Percentiles rank a stretch among this genome's conserved stretches.
These are phyloP conservation scores for Hypoxylon sp. DNA, from an alignment of 2,329 filamentous ascomycete genomes.

Conservation along the genomic window DNA sequence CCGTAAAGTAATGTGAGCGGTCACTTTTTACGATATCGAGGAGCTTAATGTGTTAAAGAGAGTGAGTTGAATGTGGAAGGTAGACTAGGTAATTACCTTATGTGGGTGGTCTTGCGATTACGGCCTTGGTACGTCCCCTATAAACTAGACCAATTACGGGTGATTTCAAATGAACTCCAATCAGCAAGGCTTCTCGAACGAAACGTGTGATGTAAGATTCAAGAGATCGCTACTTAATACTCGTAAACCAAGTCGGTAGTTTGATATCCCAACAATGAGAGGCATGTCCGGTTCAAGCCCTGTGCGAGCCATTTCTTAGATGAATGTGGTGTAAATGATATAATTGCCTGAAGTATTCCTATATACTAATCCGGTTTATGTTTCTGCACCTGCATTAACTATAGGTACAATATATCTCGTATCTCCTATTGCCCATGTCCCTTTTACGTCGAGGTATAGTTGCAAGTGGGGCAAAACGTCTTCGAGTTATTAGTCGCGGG, in stretches of 20 bases:
- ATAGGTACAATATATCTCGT: background rate
- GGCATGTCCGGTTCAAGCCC: background rate
- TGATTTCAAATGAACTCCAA: background rate
- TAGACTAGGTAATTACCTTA: background rate
- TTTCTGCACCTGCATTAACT: background rate
- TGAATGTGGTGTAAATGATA: background rate
- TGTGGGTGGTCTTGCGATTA: background rate
- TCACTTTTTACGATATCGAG: background rate
- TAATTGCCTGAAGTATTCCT: background rate
- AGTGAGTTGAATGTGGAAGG: background rate
- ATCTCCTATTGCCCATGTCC: background rate
- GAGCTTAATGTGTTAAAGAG: background rate
- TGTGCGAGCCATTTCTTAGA: background rate
- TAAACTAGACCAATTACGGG: slow-evolving; percentile 8
- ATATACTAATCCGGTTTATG: background rate
- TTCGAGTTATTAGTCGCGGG: slow-evolving; percentile 56
- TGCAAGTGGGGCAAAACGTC: slow-evolving; percentile 49
- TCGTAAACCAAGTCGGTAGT: background rate
- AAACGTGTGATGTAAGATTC: background rate
- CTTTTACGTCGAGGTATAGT: slow-evolving; percentile 32
- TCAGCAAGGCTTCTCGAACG: background rate
- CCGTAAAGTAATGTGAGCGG: no score
- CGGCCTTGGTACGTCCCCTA: background rate
- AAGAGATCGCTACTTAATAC: background rate
- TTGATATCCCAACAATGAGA: background rate